A percentile compares a stretch with the other conserved stretches of the same genome.
These are phyloP conservation scores for rapeseed (Brassica napus) DNA, from an alignment of 345 rosid genomes.

Conservation along the genomic window Da-Ae NC_063436.1:5154001-5154500, in stretches of 20 bases:
- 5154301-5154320: slow-evolving; percentile 28
- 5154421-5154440: slow-evolving; percentile 37
- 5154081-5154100: slow-evolving; percentile 78
- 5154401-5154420: slow-evolving; percentile 19
- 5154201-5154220: slow-evolving; percentile 7
- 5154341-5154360: slow-evolving; percentile 31
- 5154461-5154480: slow-evolving; percentile 25
- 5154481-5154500: not conserved
- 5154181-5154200: not conserved
- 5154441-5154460: slow-evolving; percentile 16
- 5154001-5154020: slow-evolving; percentile 82
- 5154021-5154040: slow-evolving; percentile 86
- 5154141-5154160: slow-evolving; percentile 69
- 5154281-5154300: slow-evolving; percentile 23
- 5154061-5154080: slow-evolving; percentile 99
- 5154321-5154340: slow-evolving; percentile 34
- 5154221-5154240: slow-evolving; percentile 8
- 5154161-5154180: slow-evolving; percentile 32
- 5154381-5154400: slow-evolving; percentile 32
- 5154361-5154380: slow-evolving; percentile 31
- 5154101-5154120: slow-evolving; percentile 72
- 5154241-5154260: not conserved
- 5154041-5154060: slow-evolving; percentile 82
- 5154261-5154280: not conserved
- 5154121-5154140: slow-evolving; percentile 77